Conservation (phyloP, 805 yeast genomes). For the Lipomyces yamanashiensis region DNA sequence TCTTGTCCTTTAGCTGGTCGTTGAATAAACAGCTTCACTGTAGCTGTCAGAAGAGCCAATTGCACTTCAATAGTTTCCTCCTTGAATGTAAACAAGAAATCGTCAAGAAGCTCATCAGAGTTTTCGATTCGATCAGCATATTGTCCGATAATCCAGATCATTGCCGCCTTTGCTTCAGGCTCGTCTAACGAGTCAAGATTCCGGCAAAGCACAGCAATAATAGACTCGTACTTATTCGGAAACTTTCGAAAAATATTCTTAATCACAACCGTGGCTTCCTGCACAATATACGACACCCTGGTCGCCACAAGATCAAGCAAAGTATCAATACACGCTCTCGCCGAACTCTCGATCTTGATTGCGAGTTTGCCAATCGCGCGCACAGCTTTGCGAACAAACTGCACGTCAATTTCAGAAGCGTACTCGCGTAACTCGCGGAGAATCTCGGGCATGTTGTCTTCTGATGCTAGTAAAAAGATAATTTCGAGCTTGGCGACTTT, state of each 20-base stretch:
- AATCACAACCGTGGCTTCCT: constrained; percentile 77
- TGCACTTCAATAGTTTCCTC: constrained; percentile 79
- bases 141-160: constrained; percentile 85
- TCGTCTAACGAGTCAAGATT: constrained; percentile 64
- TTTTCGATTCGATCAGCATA: constrained; percentile 57
- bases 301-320: constrained; percentile 63
- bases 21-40: constrained; percentile 67
- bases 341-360: constrained; percentile 67
- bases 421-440: constrained; percentile 80
- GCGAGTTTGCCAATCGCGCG: constrained; percentile 90
- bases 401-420: constrained; percentile 83
- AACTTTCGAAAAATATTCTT: constrained; percentile 78
- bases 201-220: constrained; percentile 51
- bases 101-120: constrained; percentile 50
- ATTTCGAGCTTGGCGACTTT: constrained; percentile 90
- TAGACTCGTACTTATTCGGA: constrained; percentile 59
- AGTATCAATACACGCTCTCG: constrained; percentile 66
- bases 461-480: constrained; percentile 75
- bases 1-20: constrained; percentile 60
- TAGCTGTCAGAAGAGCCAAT: constrained; percentile 71
- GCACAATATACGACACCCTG: constrained; percentile 73
- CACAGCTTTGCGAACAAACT: constrained; percentile 85
- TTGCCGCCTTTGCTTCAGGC: constrained; percentile 75
- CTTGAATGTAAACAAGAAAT: constrained; percentile 53
- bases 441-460: constrained; percentile 61